phyloP scores from a whole-genome alignment of 352 stramenopile species.

The Pythium phragmitis region DNA sequence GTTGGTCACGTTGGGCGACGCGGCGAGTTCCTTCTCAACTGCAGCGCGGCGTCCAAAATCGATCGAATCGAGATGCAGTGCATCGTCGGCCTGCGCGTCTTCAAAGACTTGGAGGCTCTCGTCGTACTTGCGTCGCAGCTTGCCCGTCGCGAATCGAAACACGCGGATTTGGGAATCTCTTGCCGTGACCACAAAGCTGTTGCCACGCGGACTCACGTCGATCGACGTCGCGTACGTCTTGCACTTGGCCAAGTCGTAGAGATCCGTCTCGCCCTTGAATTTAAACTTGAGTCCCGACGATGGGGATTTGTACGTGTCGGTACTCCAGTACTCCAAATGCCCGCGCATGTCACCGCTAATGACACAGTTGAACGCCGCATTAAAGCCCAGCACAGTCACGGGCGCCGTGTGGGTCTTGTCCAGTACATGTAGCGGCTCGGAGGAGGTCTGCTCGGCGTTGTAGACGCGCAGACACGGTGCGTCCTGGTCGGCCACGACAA shows the following conservation, averaged over 20 bases:
- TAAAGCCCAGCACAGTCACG: conserved; percentile 89
- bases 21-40: conserved; percentile 79
- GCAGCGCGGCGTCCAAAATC: conserved; percentile 87
- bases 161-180: conserved; percentile 91
- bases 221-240: conserved; percentile 86
- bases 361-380: conserved; percentile 82
- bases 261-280: conserved; percentile 96
- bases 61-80: conserved; percentile 81
- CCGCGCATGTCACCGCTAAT: conserved; percentile 92
- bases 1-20: conserved; percentile 60
- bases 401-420: conserved; percentile 90
- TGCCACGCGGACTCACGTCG: conserved; percentile 61
- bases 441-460: conserved; percentile 59
- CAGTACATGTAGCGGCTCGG: conserved; percentile 56
- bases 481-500: conserved; percentile 77
- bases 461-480: conserved; percentile 83
- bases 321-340: conserved; percentile 94
- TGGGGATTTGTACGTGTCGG: conserved; percentile 63
- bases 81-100: conserved; percentile 69
- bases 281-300: conserved; percentile 62
- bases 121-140: conserved; percentile 88
- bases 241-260: conserved; percentile 95
- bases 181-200: conserved; percentile 82
- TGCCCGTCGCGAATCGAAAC: conserved; percentile 86
- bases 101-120: conserved; percentile 90